Evolutionary conservation across 176 grass and related monocot genomes (phyloP).

Genomic region (Tillandsia leiboldiana): DNA sequence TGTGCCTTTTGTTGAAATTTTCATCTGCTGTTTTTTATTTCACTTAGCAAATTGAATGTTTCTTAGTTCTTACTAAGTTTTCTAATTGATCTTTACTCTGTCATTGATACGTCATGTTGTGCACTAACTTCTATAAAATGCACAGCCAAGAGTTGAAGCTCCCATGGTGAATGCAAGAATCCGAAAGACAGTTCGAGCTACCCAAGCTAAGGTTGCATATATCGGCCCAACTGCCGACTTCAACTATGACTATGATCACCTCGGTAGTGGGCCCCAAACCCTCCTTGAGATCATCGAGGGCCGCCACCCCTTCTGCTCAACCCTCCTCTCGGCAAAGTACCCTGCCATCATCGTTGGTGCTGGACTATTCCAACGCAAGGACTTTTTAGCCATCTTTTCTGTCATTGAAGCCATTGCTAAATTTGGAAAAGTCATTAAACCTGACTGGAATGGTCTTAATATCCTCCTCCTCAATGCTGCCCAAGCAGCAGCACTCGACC

Average conservation of each 20-base stretch:
- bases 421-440: conserved; percentile 56
- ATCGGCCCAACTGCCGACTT: conserved; percentile 81
- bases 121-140: conserved; percentile 7
- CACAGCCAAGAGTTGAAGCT: conserved; percentile 90
- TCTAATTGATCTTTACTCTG: too few species aligned
- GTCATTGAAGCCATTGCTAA: conserved; percentile 61
- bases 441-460: conserved; percentile 89
- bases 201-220: conserved; percentile 84
- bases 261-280: conserved; percentile 68
- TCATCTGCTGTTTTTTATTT: too few species aligned
- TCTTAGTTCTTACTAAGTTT: too few species aligned
- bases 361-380: conserved; percentile 72
- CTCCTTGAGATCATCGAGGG: conserved; percentile 76
- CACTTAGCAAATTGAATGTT: too few species aligned
- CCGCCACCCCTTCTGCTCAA: conserved; percentile 69
- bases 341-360: conserved; percentile 86
- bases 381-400: conserved; percentile 68
- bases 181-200: conserved; percentile 68
- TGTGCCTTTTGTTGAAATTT: too few species aligned
- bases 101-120: too few species aligned
- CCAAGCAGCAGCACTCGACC: conserved; percentile 88
- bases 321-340: conserved; percentile 67
- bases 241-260: conserved; percentile 84
- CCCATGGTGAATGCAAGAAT: conserved; percentile 96
- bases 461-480: conserved; percentile 80